A percentile compares a stretch with the other conserved stretches of the same genome.
These are phyloP conservation scores for Escallonia herrerae DNA, from an alignment of 129 eudicot genomes.

Conservation along the genomic window DNA sequence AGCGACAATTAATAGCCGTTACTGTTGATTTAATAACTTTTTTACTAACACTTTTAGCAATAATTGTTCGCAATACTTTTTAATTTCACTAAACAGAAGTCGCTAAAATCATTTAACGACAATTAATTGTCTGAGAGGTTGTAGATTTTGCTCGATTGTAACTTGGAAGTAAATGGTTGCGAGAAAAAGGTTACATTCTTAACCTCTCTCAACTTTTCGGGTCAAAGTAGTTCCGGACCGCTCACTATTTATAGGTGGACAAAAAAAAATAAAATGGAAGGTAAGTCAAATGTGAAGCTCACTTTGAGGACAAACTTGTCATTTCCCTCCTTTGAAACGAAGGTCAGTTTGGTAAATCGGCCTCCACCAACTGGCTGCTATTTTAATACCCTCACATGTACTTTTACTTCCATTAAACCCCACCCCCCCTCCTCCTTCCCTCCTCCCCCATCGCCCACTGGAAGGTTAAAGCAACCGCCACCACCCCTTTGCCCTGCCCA, in stretches of 20 bases:
- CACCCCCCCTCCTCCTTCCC: background rate
- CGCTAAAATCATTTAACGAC: no score
- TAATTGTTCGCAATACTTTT: no score
- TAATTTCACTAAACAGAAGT: no score
- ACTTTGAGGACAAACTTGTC: background rate
- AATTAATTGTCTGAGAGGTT: no score
- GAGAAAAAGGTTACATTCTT: no score
- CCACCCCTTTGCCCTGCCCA: background rate
- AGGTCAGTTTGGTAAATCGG: background rate
- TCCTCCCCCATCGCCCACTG: background rate
- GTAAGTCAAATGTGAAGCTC: background rate
- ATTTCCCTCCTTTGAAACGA: background rate
- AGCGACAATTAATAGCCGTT: no score
- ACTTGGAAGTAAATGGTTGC: no score
- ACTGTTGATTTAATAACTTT: no score
- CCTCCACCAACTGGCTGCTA: background rate
- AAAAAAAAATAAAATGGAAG: background rate
- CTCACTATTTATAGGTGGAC: background rate
- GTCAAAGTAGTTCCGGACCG: no score
- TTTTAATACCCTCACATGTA: slow-evolving; percentile 1
- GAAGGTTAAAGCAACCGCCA: background rate
- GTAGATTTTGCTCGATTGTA: no score
- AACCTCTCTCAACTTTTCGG: no score
- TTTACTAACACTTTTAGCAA: no score
- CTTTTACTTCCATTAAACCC: background rate